A percentile compares a stretch with the other conserved stretches of the same genome.
Conservation (phyloP, 371 early-diverging fungal species). For the Apophysomyces trapeziformis region DNA sequence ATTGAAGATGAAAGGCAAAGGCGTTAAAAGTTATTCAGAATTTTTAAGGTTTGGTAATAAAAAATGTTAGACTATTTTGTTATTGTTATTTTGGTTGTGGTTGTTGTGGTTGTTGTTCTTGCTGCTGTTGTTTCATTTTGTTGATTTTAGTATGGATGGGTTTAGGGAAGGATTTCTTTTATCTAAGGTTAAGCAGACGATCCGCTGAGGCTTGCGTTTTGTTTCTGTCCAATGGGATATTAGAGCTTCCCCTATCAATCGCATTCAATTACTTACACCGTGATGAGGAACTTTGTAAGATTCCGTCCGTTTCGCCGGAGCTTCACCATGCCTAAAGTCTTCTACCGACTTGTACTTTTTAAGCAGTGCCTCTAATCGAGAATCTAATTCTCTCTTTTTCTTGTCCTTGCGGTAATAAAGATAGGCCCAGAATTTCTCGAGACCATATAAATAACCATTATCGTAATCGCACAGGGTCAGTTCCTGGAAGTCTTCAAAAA, state of each 20-base stretch:
- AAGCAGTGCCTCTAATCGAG: conserved; percentile 61
- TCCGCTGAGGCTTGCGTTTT: conserved; percentile 4
- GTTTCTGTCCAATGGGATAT: not conserved
- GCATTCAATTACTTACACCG: not conserved
- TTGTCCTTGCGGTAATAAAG: conserved; percentile 83
- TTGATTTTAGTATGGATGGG: not conserved
- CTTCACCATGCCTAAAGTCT: conserved; percentile 61
- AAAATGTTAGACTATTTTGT: too few species aligned
- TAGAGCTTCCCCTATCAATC: not conserved
- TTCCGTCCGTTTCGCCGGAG: conserved; percentile 15
- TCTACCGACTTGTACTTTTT: conserved; percentile 65
- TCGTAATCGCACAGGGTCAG: conserved; percentile 72
- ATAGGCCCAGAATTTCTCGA: conserved; percentile 95
- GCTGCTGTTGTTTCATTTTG: too few species aligned
- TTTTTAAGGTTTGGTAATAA: too few species aligned
- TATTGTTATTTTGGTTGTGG: too few species aligned
- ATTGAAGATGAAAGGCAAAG: too few species aligned
- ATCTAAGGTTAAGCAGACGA: not conserved
- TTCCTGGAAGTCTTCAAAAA: conserved; percentile 83
- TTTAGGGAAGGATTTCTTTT: not conserved
- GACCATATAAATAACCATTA: conserved; percentile 74
- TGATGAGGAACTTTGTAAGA: conserved; percentile 27
- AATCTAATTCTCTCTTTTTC: conserved; percentile 57
- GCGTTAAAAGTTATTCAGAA: too few species aligned
- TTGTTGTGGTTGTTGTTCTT: too few species aligned